These are phyloP conservation scores for Aspergillus brasiliensis DNA, from an alignment of 2,329 filamentous ascomycete genomes.

Conservation along the genomic window DNA sequence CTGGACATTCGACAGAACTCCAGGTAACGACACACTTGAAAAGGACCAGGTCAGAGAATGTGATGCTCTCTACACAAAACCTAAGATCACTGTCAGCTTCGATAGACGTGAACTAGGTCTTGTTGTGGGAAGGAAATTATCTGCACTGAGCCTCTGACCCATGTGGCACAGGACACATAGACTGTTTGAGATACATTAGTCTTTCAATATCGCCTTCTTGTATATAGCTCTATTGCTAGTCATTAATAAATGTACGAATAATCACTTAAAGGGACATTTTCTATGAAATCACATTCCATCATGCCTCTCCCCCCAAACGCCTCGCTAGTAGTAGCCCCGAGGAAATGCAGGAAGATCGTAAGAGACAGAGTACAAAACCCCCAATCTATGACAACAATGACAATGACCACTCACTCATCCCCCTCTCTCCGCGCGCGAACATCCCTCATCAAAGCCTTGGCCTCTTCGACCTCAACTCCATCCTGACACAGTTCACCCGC, in stretches of 20 bases:
- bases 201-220: too few relatives aligned
- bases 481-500: slow-evolving; percentile 93
- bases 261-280: too few relatives aligned
- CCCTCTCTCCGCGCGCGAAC: slow-evolving; percentile 73
- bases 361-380: not conserved
- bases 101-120: slow-evolving; percentile 27
- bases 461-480: slow-evolving; percentile 94
- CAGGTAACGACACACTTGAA: slow-evolving; percentile 4
- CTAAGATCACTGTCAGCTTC: slow-evolving; percentile 28
- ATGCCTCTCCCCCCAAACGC: slow-evolving; percentile 7
- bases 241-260: too few relatives aligned
- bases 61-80: not conserved
- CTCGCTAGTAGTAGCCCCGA: slow-evolving; percentile 9
- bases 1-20: slow-evolving; percentile 19
- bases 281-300: not conserved
- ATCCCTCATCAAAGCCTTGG: slow-evolving; percentile 87
- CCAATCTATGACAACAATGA: not conserved
- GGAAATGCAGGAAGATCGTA: not conserved
- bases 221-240: not conserved
- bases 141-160: slow-evolving; percentile 16
- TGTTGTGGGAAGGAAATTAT: slow-evolving; percentile 22
- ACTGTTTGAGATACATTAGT: not conserved
- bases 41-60: not conserved
- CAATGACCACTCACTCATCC: slow-evolving; percentile 15
- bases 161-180: not conserved